Conservation (phyloP, 2,329 filamentous ascomycete species). For the Aaosphaeria arxii region DNA sequence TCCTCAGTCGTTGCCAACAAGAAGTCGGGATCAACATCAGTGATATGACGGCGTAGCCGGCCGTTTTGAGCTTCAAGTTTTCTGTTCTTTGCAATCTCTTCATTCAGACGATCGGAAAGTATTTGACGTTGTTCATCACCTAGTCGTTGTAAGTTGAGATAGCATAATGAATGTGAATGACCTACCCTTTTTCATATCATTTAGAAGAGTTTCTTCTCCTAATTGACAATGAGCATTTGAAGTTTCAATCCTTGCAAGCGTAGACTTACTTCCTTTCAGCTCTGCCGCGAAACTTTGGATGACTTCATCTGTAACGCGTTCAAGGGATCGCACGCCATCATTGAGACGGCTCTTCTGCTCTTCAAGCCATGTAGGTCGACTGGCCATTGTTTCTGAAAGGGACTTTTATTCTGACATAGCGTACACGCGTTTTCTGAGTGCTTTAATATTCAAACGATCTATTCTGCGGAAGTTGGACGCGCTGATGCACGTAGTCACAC, state of each 20-base stretch:
- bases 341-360: constrained; percentile 25
- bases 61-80: constrained; percentile 22
- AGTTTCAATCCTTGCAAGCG: not conserved
- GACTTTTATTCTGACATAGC: too few relatives aligned
- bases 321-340: constrained; percentile 7
- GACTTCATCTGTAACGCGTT: constrained; percentile 31
- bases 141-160: constrained; percentile 4
- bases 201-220: too few relatives aligned
- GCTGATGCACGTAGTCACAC: too few relatives aligned
- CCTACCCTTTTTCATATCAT: too few relatives aligned
- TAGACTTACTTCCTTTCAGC: constrained; percentile 28
- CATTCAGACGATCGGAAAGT: constrained; percentile 21
- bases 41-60: constrained; percentile 13
- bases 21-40: constrained; percentile 5
- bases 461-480: too few relatives aligned
- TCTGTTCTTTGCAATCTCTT: constrained; percentile 23
- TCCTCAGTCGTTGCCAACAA: not conserved
- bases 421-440: too few relatives aligned
- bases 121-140: constrained; percentile 27
- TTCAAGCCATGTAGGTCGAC: constrained; percentile 24
- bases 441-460: too few relatives aligned
- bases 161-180: not conserved
- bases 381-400: constrained; percentile 17
- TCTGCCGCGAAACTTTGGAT: constrained; percentile 29
- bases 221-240: too few relatives aligned